Evolutionary conservation across 2,329 filamentous ascomycete species (phyloP).

Genomic region (Cladosporium austrohemisphaericum): DNA sequence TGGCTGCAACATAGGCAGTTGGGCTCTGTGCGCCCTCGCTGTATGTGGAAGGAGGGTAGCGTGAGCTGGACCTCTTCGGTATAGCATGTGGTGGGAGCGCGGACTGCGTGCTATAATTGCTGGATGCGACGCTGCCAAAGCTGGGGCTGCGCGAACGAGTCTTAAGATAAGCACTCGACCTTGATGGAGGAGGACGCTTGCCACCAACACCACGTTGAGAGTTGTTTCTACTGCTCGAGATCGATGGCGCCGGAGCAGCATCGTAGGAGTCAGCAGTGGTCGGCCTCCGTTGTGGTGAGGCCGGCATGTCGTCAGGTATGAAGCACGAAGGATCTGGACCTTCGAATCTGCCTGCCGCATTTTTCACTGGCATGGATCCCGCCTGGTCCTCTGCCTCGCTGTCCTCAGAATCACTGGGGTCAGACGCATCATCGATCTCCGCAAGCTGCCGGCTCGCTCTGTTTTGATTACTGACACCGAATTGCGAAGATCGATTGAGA

Average conservation of each 20-base stretch:
- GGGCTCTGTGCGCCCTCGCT: conserved; percentile 79
- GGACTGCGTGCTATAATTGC: conserved; percentile 32
- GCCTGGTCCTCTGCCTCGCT: conserved; percentile 27
- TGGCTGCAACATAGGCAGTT: conserved; percentile 46
- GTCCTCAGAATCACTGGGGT: conserved; percentile 28
- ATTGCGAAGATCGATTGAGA: conserved; percentile 33
- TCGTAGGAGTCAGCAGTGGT: conserved; percentile 31
- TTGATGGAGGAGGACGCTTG: conserved; percentile 19
- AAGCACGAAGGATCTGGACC: conserved; percentile 6
- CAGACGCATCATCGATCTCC: conserved; percentile 28
- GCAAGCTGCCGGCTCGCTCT: conserved; percentile 20
- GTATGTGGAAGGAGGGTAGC: conserved; percentile 62
- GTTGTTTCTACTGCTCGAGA: conserved; percentile 28
- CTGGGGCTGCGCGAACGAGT: conserved; percentile 62
- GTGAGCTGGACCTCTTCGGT: conserved; percentile 81
- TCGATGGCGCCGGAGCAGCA: conserved; percentile 31
- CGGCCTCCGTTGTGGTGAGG: conserved; percentile 31
- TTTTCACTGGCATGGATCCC: conserved; percentile 24
- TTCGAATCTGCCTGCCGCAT: conserved; percentile 3
- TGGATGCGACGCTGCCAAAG: conserved; percentile 49
- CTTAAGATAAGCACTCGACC: conserved; percentile 23
- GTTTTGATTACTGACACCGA: conserved; percentile 29
- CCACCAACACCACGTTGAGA: conserved; percentile 22
- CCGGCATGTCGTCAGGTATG: neutral
- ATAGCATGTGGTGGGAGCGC: conserved; percentile 80